Base-by-base conservation (phyloP, 202 grass and related monocot species). In the Brachypodium distachyon region DNA sequence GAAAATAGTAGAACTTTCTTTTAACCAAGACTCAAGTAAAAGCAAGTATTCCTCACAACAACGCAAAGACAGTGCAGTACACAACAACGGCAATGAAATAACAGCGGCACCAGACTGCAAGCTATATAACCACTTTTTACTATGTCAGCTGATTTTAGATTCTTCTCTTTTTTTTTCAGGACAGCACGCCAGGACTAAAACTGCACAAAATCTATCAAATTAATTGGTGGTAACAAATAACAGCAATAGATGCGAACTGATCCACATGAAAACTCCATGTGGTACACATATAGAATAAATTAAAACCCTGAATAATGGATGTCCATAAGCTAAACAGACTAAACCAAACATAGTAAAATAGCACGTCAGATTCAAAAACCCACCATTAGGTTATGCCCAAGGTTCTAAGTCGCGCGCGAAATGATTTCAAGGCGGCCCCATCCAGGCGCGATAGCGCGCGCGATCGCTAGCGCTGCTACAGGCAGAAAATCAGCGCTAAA, bases 1-100 rank as follows among this genome's bases (percentile, higher is more conserved):
- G 81, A 88, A 85, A 86, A 78, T 71, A 78, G 76, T 85, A 85
- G 50, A 85, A 74, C 61, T 26, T 69, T 74, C 28, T 77, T 59
- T 88, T 73, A 77, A 89, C 69, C 80, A 68, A 73, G 61, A 78
- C 81, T 81, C 82, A 29, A 66, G 67, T 67, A 74, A 71, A 52
- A 67, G 81, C 32, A 85, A 62, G 31, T 53, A 87, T 76, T 25
- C 17, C 33, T 78, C 44, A 67, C 41, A 50, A 81, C 51, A 54
- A 27, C 23, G 38, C 22, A 72, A n/a, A 70, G 17, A 49, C 12
- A 53, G 16, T 47, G 43, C 42, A 83, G 41, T 43, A 66, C 44
- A 56, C 8, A 49, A 21, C 17, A 46, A 2, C 28, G 44, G 16
- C 25, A 18, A 4, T 43, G 2, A 28, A 75, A 40, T 8, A 56